Percentiles rank a stretch among this genome's conserved stretches.
Conservation (phyloP, 192 early-diverging fungal genomes). For the Piromyces sp. region DNA sequence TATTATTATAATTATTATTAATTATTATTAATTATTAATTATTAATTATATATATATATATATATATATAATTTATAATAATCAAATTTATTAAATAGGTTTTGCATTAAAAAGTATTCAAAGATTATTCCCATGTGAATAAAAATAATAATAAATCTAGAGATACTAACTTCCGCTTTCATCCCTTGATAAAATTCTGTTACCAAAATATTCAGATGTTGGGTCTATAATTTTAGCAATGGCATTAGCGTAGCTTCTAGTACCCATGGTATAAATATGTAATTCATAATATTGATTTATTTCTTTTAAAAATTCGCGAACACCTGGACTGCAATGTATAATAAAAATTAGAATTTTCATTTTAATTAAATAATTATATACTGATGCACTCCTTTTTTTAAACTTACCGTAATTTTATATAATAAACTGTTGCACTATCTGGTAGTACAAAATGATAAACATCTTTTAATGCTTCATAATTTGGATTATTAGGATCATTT, state of each 20-base stretch:
- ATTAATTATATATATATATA: too few relatives aligned
- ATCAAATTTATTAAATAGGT: too few relatives aligned
- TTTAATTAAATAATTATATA: too few relatives aligned
- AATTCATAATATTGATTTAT: slow-evolving; percentile 65
- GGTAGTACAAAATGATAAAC: slow-evolving; percentile 60
- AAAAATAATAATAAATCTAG: not conserved
- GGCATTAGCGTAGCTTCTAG: slow-evolving; percentile 73
- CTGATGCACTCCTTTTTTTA: too few relatives aligned
- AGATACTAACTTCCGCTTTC: slow-evolving; percentile 66
- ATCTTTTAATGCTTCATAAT: slow-evolving; percentile 36
- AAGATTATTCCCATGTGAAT: too few relatives aligned
- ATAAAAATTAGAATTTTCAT: too few relatives aligned
- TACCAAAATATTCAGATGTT: slow-evolving; percentile 51
- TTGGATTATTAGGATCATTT: slow-evolving; percentile 34
- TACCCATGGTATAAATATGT: slow-evolving; percentile 99
- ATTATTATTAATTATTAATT: too few relatives aligned
- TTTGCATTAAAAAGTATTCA: too few relatives aligned
- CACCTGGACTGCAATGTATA: slow-evolving; percentile 41
- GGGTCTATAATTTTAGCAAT: slow-evolving; percentile 81
- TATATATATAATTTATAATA: too few relatives aligned
- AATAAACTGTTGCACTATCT: slow-evolving; percentile 41
- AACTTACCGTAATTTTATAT: slow-evolving; percentile 62
- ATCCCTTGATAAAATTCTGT: slow-evolving; percentile 80
- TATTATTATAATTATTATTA: too few relatives aligned
- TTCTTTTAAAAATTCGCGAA: slow-evolving; percentile 55